phyloP scores from a whole-genome alignment of 768 basidiomycete species.

The Epithele typhae region DNA sequence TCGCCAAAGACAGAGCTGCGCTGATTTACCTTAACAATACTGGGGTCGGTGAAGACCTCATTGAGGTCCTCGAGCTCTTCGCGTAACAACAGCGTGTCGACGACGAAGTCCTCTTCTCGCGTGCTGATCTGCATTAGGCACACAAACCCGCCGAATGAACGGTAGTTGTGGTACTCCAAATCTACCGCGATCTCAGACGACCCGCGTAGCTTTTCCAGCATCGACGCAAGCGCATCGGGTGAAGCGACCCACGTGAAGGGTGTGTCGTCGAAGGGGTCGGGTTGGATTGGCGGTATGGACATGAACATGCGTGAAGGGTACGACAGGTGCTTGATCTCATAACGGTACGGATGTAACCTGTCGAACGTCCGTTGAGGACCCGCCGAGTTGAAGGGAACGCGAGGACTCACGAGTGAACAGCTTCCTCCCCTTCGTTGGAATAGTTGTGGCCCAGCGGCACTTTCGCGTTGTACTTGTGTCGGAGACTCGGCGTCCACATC shows the following conservation, averaged over 20 bases:
- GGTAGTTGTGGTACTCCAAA: slow-evolving; percentile 88
- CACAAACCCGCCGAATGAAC: slow-evolving; percentile 81
- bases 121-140: slow-evolving; percentile 94
- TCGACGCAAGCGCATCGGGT: slow-evolving; percentile 44
- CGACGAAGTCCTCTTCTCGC: slow-evolving; percentile 77
- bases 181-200: slow-evolving; percentile 88
- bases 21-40: slow-evolving; percentile 70
- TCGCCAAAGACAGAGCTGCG: neutral
- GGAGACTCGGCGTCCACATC: slow-evolving; percentile 65
- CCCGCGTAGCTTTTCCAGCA: slow-evolving; percentile 64
- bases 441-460: slow-evolving; percentile 73
- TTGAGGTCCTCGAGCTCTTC: slow-evolving; percentile 72
- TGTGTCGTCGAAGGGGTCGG: slow-evolving; percentile 57
- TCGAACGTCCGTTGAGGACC: neutral
- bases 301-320: slow-evolving; percentile 71
- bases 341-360: slow-evolving; percentile 71
- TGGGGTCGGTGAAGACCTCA: slow-evolving; percentile 81
- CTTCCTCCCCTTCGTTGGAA: slow-evolving; percentile 25
- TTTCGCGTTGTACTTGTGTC: slow-evolving; percentile 78
- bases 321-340: slow-evolving; percentile 72
- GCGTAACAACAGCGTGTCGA: slow-evolving; percentile 76
- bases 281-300: slow-evolving; percentile 43
- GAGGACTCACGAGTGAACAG: slow-evolving; percentile 29
- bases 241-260: slow-evolving; percentile 72
- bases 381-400: neutral